phyloP scores from a whole-genome alignment of 2,329 filamentous ascomycete genomes.

The Monilinia polystroma region DNA sequence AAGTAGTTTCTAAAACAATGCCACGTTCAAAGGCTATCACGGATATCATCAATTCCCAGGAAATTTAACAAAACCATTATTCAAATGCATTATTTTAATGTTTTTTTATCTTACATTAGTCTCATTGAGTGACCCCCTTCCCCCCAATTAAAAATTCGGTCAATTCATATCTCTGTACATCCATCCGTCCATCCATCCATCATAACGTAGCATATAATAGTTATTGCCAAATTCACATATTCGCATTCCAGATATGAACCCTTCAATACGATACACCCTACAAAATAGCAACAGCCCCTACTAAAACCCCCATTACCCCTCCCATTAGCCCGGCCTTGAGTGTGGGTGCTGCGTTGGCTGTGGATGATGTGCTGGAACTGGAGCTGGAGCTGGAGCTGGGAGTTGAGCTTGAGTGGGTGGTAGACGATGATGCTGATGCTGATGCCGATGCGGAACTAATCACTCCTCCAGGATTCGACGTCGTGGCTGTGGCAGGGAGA shows the following conservation, averaged over 20 bases:
- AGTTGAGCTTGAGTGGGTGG: background rate
- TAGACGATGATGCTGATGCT: background rate
- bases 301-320: conserved; percentile 9
- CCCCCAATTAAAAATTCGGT: background rate
- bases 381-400: background rate
- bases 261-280: background rate
- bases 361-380: background rate
- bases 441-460: too few species aligned
- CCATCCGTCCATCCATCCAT: background rate
- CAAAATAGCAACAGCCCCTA: conserved; percentile 17
- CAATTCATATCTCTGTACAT: background rate
- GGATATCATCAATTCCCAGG: background rate
- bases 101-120: background rate
- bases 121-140: background rate
- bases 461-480: too few species aligned
- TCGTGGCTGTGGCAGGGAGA: too few species aligned
- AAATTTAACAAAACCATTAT: background rate
- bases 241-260: background rate
- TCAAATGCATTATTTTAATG: too few species aligned
- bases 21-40: background rate
- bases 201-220: background rate
- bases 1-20: too few species aligned
- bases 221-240: background rate
- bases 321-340: conserved; percentile 9
- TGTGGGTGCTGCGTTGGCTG: conserved; percentile 9